phyloP scores from a whole-genome alignment of 768 basidiomycete genomes.

The Pleurotus ostreatus region DNA sequence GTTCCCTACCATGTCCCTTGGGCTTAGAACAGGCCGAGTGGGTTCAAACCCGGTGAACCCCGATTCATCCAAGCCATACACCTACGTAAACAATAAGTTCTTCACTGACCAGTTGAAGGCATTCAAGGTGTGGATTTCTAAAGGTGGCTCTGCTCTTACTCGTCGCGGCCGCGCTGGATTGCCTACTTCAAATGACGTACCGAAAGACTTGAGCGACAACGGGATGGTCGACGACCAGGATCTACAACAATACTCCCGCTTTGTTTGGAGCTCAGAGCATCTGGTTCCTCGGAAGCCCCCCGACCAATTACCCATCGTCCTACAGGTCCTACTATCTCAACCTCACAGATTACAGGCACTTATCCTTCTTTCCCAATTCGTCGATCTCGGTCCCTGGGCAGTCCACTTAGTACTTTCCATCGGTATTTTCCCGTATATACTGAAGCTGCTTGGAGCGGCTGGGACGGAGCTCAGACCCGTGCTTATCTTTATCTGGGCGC shows the following conservation, averaged over 20 bases:
- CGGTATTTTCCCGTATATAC: constrained; percentile 98
- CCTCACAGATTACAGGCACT: constrained; percentile 93
- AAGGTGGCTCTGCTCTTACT: constrained; percentile 83
- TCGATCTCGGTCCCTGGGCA: constrained; percentile 98
- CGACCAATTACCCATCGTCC: constrained; percentile 94
- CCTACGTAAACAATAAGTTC: constrained; percentile 85
- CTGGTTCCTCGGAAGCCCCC: constrained; percentile 89
- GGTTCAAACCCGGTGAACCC: constrained; percentile 16
- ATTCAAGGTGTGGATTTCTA: constrained; percentile 97
- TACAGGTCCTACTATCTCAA: constrained; percentile 95
- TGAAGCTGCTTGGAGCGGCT: constrained; percentile 91
- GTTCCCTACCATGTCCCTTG: constrained; percentile 13
- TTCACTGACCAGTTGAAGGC: constrained; percentile 96
- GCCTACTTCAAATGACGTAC: constrained; percentile 33
- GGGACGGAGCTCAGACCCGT: constrained; percentile 95
- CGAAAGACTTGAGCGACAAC: constrained; percentile 25
- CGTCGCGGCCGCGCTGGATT: constrained; percentile 73
- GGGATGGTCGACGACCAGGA: constrained; percentile 1
- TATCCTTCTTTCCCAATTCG: constrained; percentile 93
- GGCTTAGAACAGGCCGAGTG: constrained; percentile 1
- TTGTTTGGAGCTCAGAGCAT: constrained; percentile 31
- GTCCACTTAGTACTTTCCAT: constrained; percentile 94
- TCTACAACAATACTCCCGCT: constrained; percentile 13
- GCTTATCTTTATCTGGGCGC: constrained; percentile 97
- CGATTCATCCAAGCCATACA: constrained; percentile 46